These are phyloP conservation scores for Scleroderma bovista DNA, from an alignment of 768 basidiomycete species.

Conservation along the genomic window DNA sequence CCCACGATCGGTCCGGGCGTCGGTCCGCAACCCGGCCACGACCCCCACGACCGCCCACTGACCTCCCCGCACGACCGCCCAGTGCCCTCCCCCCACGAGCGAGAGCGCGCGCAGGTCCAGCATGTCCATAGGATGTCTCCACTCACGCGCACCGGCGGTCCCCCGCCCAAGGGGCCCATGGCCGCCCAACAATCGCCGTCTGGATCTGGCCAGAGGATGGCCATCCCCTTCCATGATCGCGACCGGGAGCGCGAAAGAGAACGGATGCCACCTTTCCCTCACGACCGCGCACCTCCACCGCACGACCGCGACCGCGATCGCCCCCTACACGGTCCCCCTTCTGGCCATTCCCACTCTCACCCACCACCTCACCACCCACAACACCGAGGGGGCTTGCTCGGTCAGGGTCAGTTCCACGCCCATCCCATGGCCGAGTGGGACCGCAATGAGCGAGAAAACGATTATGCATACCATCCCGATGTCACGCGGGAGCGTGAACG, in stretches of 20 bases:
- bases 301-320: slow-evolving; percentile 21
- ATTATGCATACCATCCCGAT: neutral
- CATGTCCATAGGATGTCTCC: slow-evolving; percentile 23
- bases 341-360: slow-evolving; percentile 24
- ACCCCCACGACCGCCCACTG: slow-evolving; percentile 17
- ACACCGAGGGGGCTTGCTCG: slow-evolving; percentile 9
- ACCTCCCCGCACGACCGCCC: slow-evolving; percentile 21
- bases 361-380: slow-evolving; percentile 7
- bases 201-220: slow-evolving; percentile 5
- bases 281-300: slow-evolving; percentile 16
- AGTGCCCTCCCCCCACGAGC: slow-evolving; percentile 17
- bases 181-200: slow-evolving; percentile 21
- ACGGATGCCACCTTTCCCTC: slow-evolving; percentile 11
- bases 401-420: slow-evolving; percentile 27
- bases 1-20: slow-evolving; percentile 14
- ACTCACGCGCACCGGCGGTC: slow-evolving; percentile 13
- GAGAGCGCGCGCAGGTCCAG: slow-evolving; percentile 16
- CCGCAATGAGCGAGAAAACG: neutral
- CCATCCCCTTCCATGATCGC: neutral
- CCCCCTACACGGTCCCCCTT: slow-evolving; percentile 16
- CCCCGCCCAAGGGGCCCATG: slow-evolving; percentile 3
- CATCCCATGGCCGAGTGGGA: slow-evolving; percentile 26
- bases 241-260: neutral
- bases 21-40: slow-evolving; percentile 6
- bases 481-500: neutral